Evolutionary conservation across 192 early-diverging fungal genomes (phyloP), one percentile per base, ranked within the genome.

Genomic region (Podila minutissima): DNA sequence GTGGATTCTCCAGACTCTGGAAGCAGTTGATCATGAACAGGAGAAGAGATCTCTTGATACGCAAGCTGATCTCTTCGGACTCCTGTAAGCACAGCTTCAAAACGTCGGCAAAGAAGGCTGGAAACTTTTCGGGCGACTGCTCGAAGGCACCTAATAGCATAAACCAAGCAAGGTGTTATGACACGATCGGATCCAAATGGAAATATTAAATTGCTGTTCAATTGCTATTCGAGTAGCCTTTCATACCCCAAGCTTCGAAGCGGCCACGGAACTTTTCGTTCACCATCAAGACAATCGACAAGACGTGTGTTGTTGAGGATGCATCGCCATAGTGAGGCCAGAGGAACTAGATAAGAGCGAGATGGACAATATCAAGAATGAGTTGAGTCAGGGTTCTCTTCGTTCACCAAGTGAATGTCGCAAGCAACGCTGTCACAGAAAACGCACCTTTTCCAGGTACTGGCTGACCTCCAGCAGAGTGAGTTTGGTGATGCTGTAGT

Each of bases 221-320:
- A 46, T 17, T 46, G 41, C 32, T 46, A 12, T 15, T 82, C 62
- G 13, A 41, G 13, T 9, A 13, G 1, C 3, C 33, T 8, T 60
- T 31, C 66, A 70, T 87, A 89, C 89, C 87, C 88, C 87, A 90
- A 32, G 86, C 84, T 51, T 82, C 70, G 24, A 96, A 83, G 26
- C 90, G 85, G 67, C 95, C 90, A 62, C 93, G 88, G 74, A 89
- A 90, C 83, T 99, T 98, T 75, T 97, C 97, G 83, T 98, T 98
- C 10, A 96, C 72, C 85, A 99, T 89, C 57, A 96, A 64, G 8
- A 93, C 89, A 20, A 97, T 93, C 2, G 96, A 95, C 12, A 97
- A 58, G 6, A 93, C 74, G 63, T 94, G 90, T 41, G 78, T 77
- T 10, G 88, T 74, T 19, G 90, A 67, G 2, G 84, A 71, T 28